Percentiles rank a stretch among this genome's conserved stretches.
These are phyloP conservation scores for Grigorovia humatica DNA, from an alignment of 805 yeast genomes.

Conservation along the genomic window DNA sequence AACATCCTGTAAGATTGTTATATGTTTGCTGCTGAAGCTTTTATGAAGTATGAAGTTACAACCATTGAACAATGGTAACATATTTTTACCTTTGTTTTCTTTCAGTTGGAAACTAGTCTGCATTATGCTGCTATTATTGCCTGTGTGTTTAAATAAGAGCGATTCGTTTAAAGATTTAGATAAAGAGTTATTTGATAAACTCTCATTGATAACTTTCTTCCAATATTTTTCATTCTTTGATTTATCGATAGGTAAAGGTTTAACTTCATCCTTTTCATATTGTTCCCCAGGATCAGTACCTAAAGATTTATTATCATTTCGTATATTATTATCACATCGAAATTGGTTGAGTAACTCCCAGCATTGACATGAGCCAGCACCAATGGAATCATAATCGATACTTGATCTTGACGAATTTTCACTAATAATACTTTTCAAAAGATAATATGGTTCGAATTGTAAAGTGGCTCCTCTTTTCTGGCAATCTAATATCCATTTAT, in stretches of 20 bases:
- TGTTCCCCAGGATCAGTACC: not conserved
- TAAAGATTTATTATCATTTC: not conserved
- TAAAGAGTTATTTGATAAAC: not conserved
- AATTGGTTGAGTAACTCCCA: constrained; percentile 8
- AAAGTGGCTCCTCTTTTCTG: constrained; percentile 32
- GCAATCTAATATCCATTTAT: constrained; percentile 37
- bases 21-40: constrained; percentile 13
- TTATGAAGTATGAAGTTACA: constrained; percentile 10
- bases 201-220: not conserved
- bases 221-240: not conserved
- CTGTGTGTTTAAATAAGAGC: not conserved
- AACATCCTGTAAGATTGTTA: constrained; percentile 14
- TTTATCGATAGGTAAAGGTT: not conserved
- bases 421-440: constrained; percentile 9
- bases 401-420: constrained; percentile 1
- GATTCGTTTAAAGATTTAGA: not conserved
- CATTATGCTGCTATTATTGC: not conserved
- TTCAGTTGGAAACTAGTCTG: not conserved
- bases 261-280: not conserved
- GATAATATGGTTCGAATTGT: constrained; percentile 28
- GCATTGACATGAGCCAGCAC: constrained; percentile 24
- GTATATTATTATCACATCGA: not conserved
- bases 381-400: constrained; percentile 23
- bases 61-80: constrained; percentile 8
- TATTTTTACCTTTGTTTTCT: not conserved